Conservation (phyloP, 345 rosid genomes). For the Arabis alpina region DNA sequence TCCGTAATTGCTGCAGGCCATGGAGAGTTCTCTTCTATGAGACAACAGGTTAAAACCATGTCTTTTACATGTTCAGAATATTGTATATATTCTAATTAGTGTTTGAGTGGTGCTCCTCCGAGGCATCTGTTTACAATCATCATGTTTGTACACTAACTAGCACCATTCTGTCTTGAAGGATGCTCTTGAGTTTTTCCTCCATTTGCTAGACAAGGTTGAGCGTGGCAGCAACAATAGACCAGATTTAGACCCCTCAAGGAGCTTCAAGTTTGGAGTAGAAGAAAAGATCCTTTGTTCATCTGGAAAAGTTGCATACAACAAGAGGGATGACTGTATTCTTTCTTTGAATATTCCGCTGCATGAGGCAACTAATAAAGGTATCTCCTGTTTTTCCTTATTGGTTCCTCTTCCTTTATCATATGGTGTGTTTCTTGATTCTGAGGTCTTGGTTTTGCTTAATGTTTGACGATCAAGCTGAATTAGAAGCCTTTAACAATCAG, state of each 20-base stretch:
- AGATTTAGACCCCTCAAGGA: conserved; percentile 78
- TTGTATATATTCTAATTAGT: not conserved
- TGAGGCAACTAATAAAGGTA: conserved; percentile 90
- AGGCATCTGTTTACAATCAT: conserved; percentile 5
- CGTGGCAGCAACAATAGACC: conserved; percentile 63
- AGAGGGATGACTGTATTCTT: conserved; percentile 88
- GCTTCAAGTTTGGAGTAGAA: conserved; percentile 97
- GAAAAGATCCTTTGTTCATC: conserved; percentile 88
- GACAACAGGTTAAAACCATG: conserved; percentile 76
- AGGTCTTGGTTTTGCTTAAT: conserved; percentile 20
- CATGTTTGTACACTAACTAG: conserved; percentile 24
- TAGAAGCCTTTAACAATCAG: conserved; percentile 67
- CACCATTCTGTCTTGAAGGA: conserved; percentile 59
- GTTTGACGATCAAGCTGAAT: conserved; percentile 66
- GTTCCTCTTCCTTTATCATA: conserved; percentile 21
- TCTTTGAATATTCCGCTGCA: conserved; percentile 91
- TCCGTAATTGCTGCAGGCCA: conserved; percentile 94
- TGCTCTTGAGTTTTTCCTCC: conserved; percentile 94
- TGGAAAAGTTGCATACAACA: conserved; percentile 89
- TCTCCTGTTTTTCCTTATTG: conserved; percentile 25
- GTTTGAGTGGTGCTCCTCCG: conserved; percentile 11
- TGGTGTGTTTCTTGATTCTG: conserved; percentile 16
- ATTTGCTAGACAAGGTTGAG: conserved; percentile 93
- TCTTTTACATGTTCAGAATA: conserved; percentile 3
- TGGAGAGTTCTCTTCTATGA: conserved; percentile 90